Evolutionary conservation across 2,329 filamentous ascomycete species (phyloP).

Genomic region (Endoconidiophora polonica): DNA sequence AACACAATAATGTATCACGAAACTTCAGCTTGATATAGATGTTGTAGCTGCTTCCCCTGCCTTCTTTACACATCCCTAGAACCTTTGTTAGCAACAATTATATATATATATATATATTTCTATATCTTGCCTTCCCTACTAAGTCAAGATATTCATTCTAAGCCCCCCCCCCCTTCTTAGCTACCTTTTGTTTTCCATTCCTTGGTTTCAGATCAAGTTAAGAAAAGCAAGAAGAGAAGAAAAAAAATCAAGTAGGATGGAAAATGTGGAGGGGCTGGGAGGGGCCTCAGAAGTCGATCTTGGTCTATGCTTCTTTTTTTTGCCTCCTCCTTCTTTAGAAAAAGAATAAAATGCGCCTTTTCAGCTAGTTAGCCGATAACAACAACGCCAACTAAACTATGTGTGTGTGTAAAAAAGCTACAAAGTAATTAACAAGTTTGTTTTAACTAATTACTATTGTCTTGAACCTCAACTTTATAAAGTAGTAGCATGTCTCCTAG

Average conservation of each 20-base stretch:
- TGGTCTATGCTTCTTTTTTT: not conserved
- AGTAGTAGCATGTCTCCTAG: no score
- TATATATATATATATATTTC: not conserved
- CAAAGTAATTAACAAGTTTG: no score
- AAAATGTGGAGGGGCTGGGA: not conserved
- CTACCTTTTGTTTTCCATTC: no score
- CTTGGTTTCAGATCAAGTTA: not conserved
- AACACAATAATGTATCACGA: no score
- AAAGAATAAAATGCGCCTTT: no score
- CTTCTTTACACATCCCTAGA: not conserved
- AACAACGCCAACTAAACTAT: not conserved
- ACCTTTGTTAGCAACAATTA: not conserved
- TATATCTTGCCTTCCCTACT: not conserved
- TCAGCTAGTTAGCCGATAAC: not conserved
- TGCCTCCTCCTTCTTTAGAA: not conserved
- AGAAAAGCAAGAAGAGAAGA: not conserved
- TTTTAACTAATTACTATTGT: no score
- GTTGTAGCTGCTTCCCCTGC: no score
- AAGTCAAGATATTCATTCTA: not conserved
- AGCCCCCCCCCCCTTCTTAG: not conserved
- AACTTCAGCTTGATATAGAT: no score
- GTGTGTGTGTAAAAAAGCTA: not conserved
- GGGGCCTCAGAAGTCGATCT: not conserved
- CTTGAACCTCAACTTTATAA: no score
- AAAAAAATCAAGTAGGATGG: not conserved